phyloP scores from a whole-genome alignment of 495 filamentous ascomycete species.

The Endocarpon pusillum region DNA sequence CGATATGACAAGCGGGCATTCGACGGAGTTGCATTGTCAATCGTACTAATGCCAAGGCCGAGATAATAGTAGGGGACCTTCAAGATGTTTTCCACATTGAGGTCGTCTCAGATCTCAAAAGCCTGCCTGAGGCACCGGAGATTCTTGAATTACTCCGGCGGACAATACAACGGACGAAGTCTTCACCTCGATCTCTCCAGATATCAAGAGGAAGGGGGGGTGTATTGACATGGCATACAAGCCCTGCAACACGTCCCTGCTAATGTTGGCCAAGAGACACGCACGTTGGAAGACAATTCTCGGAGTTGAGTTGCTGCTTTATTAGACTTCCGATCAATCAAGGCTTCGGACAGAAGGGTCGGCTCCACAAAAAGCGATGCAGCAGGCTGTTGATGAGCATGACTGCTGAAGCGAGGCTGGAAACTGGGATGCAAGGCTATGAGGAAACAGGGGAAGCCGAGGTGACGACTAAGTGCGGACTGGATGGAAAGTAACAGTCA shows the following conservation, averaged over 20 bases:
- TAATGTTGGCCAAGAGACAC: conserved; percentile 29
- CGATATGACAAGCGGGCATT: conserved; percentile 36
- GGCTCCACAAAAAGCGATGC: no score
- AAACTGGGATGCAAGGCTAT: no score
- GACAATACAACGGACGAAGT: conserved; percentile 9
- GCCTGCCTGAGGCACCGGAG: conserved; percentile 6
- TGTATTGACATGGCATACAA: conserved; percentile 41
- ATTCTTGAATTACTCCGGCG: conserved; percentile 14
- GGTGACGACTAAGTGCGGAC: no score
- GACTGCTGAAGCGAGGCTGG: no score
- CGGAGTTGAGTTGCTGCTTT: conserved; percentile 50
- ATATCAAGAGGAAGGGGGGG: conserved; percentile 5
- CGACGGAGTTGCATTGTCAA: conserved; percentile 47
- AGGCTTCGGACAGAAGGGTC: conserved; percentile 48
- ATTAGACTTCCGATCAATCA: conserved; percentile 58
- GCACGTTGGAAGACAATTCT: conserved; percentile 47
- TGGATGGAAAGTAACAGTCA: no score
- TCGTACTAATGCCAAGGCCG: conserved; percentile 32
- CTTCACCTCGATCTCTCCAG: conserved; percentile 9
- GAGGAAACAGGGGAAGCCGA: no score
- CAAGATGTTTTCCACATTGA: conserved; percentile 10
- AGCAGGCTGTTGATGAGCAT: no score
- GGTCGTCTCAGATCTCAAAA: conserved; percentile 1
- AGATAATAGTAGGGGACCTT: conserved; percentile 42
- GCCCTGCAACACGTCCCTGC: conserved; percentile 42